Percentiles rank a stretch among this genome's conserved stretches.
phyloP scores from a whole-genome alignment of 768 basidiomycete species.

The Boletus patriciae region DNA sequence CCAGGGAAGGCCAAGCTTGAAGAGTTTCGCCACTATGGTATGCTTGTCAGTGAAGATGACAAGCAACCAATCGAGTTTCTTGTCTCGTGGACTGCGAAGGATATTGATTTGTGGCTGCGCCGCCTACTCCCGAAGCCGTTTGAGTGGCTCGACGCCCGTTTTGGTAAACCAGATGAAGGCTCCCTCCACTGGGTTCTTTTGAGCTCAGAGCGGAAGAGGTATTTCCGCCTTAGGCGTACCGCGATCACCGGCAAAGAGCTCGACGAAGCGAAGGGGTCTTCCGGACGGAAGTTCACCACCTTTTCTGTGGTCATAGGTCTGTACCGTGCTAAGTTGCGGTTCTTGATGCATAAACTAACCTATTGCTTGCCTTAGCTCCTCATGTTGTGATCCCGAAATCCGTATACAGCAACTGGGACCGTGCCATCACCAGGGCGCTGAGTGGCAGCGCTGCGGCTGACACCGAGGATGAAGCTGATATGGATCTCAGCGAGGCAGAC shows the following conservation, averaged over 20 bases:
- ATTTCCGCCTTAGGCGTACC: background rate
- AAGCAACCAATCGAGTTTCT: too few relatives aligned
- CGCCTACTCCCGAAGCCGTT: slow-evolving; percentile 1
- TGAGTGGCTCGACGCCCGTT: slow-evolving; percentile 4
- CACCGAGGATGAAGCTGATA: too few relatives aligned
- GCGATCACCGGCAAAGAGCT: background rate
- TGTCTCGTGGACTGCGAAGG: too few relatives aligned
- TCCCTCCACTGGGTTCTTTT: background rate
- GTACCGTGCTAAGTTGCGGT: background rate
- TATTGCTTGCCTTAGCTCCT: too few relatives aligned
- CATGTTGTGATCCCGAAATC: too few relatives aligned
- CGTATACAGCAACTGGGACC: too few relatives aligned
- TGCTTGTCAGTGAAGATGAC: too few relatives aligned
- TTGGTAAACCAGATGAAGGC: background rate
- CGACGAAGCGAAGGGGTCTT: background rate
- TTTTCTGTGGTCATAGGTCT: background rate
- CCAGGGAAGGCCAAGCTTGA: background rate
- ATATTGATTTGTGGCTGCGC: background rate
- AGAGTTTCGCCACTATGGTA: too few relatives aligned
- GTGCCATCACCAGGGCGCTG: too few relatives aligned
- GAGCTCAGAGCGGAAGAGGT: background rate
- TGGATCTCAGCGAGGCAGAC: too few relatives aligned
- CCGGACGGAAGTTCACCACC: background rate
- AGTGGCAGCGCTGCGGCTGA: too few relatives aligned
- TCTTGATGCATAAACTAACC: background rate